Conservation (phyloP, 1,284 basidiomycete species). For the Cystobasidium slooffiae region DNA sequence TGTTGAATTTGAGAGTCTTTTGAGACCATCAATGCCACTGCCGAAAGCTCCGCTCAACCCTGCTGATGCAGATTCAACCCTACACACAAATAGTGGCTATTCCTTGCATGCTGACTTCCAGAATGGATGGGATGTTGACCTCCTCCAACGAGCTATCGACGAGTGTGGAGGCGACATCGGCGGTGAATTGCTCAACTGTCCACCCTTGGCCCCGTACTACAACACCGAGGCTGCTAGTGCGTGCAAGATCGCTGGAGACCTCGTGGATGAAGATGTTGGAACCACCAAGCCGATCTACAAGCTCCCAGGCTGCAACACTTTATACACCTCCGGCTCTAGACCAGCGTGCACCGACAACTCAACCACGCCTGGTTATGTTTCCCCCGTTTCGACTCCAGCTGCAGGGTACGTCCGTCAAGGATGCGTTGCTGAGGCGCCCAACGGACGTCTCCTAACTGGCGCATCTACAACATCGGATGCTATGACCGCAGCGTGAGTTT, state of each 20-base stretch:
- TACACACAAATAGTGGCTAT: constrained; percentile 49
- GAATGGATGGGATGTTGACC: constrained; percentile 53
- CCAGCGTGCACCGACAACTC: constrained; percentile 40
- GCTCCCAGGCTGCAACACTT: constrained; percentile 57
- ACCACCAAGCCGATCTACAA: constrained; percentile 51
- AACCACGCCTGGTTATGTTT: constrained; percentile 1
- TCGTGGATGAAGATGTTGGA: constrained; percentile 57
- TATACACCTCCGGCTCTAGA: constrained; percentile 55
- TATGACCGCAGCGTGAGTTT: constrained; percentile 43
- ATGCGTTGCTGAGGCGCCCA: constrained; percentile 40
- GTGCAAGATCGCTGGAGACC: constrained; percentile 52
- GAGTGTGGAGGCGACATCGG: constrained; percentile 56
- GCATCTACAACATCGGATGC: constrained; percentile 12
- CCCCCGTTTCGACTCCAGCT: constrained; percentile 27
- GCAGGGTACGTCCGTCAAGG: constrained; percentile 31
- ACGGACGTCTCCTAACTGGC: constrained; percentile 31
- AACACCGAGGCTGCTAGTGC: constrained; percentile 50
- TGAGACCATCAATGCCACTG: not conserved
- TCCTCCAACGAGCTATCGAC: constrained; percentile 56
- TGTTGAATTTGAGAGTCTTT: not conserved
- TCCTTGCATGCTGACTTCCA: constrained; percentile 55
- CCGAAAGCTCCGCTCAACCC: not conserved
- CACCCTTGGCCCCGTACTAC: constrained; percentile 57
- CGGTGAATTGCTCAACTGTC: constrained; percentile 56
- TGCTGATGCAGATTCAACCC: not conserved